These are phyloP conservation scores for Paramyrothecium roridum DNA, from an alignment of 2,329 filamentous ascomycete species.

Conservation along the genomic window DNA sequence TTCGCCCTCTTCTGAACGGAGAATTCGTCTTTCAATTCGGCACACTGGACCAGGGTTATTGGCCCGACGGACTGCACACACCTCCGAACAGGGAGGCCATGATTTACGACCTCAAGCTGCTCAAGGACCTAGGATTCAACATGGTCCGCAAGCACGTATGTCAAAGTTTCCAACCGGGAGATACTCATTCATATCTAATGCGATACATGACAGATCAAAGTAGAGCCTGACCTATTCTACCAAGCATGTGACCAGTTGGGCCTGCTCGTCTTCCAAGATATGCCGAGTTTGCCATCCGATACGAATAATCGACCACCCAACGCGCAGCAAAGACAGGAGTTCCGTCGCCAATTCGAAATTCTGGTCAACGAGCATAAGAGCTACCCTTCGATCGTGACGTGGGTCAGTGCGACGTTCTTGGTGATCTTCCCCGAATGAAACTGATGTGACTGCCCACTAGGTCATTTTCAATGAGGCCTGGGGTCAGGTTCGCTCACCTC, in stretches of 20 bases:
- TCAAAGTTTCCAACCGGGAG: conserved; percentile 1
- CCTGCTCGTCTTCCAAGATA: conserved; percentile 67
- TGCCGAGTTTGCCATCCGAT: conserved; percentile 55
- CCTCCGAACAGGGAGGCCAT: conserved; percentile 66
- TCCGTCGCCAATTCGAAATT: conserved; percentile 59
- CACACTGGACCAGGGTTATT: conserved; percentile 68
- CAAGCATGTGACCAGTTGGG: conserved; percentile 65
- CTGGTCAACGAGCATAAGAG: conserved; percentile 61
- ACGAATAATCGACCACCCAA: conserved; percentile 28
- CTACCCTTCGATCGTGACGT: conserved; percentile 63
- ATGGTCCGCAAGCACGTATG: conserved; percentile 68
- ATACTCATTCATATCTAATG: conserved; percentile 9
- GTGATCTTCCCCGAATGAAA: background rate
- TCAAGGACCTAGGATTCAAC: conserved; percentile 68
- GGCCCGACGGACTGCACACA: conserved; percentile 67
- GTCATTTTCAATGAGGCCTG: conserved; percentile 72
- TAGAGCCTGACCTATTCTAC: conserved; percentile 66
- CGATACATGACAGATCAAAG: conserved; percentile 51
- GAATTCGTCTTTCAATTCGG: conserved; percentile 66
- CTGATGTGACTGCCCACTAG: conserved; percentile 20
- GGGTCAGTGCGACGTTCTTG: conserved; percentile 37
- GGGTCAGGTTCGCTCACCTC: conserved; percentile 52
- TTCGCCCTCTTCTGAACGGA: conserved; percentile 64
- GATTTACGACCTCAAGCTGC: conserved; percentile 59
- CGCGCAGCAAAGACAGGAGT: conserved; percentile 57